Evolutionary conservation across 192 early-diverging fungal species (phyloP), one percentile per base, ranked within the genome.

Genomic region (Coemansia sp.): DNA sequence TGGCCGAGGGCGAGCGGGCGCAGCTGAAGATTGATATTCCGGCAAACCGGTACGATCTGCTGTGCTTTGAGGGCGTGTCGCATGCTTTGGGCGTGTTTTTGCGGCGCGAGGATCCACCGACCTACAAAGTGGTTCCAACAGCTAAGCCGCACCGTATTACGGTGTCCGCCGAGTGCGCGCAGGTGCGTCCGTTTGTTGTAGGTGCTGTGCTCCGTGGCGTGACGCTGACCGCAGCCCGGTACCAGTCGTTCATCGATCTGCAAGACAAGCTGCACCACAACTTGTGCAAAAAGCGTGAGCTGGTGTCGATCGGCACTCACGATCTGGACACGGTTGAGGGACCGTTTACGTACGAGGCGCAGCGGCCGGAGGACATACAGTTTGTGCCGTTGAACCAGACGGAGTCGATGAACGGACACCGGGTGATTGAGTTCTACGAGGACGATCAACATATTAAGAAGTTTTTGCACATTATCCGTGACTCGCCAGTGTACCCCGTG

Each of bases 261-360:
- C 97, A 99, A 78, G 96, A 98, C 69, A 99, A 97, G 85, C 88
- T 99, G 50, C 96, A 99, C 84, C 88, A 89, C 73, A 99, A 95
- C 82, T 88, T 99, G 63, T 95, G 96, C 86, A 81, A 92, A 67
- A 95, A 93, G 81, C 89, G 97, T 63, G 94, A 89, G 15, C 82
- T 99, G 57, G 97, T 93, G 10, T 90, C 96, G 6, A 97, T 99
- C 60, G 96, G 97, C 52, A 99, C 97, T 14, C 97, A 99, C 62
- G 97, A 99, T 75, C 82, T 99, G 53, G 94, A 96, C 61, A 97
- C 95, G 3, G 78, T 99, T 40, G 69, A 91, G 60, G 94, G 92
- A 5, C 96, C 96, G 8, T 98, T 99, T 86, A 87, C 89, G 11
- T 99, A 98, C 75, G 94, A 97, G 72, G 97, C 96, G 23, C 82